phyloP scores from a whole-genome alignment of 176 grass and related monocot genomes.

The Phyllostachys edulis region DNA sequence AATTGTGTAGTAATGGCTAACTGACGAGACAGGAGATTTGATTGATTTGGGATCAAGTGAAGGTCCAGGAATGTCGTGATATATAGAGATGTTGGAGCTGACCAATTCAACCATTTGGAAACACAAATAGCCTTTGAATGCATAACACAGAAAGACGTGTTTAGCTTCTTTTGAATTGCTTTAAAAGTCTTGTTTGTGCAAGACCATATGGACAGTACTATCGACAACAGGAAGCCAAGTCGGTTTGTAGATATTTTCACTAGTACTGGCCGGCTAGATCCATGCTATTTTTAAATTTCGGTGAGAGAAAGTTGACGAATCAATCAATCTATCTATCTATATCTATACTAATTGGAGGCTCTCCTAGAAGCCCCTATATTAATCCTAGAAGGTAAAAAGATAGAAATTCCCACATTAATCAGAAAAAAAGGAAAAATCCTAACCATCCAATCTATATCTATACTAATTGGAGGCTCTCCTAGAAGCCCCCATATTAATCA shows the following conservation, averaged over 20 bases:
- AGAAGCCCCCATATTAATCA: too few species aligned
- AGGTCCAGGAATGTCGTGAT: not conserved
- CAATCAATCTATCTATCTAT: too few species aligned
- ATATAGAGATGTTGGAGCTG: not conserved
- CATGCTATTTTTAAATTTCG: not conserved
- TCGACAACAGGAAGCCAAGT: not conserved
- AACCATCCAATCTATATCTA: too few species aligned
- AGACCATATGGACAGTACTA: not conserved
- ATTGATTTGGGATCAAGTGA: not conserved
- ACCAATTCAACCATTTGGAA: not conserved
- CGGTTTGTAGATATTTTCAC: not conserved
- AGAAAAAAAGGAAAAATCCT: too few species aligned
- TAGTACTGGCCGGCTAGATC: not conserved
- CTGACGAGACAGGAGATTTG: too few species aligned
- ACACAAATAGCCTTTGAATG: not conserved
- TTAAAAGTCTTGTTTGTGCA: not conserved
- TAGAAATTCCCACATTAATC: too few species aligned
- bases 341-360: too few species aligned
- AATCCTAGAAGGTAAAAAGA: too few species aligned
- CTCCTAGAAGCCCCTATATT: too few species aligned
- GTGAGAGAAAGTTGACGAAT: not conserved
- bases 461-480: too few species aligned
- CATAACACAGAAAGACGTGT: not conserved
- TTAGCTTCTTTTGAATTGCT: not conserved
- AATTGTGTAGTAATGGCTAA: too few species aligned